A percentile compares a stretch with the other conserved stretches of the same genome.
Evolutionary conservation across 306 rosid genomes (phyloP).

Genomic region (Malus asiatica): DNA sequence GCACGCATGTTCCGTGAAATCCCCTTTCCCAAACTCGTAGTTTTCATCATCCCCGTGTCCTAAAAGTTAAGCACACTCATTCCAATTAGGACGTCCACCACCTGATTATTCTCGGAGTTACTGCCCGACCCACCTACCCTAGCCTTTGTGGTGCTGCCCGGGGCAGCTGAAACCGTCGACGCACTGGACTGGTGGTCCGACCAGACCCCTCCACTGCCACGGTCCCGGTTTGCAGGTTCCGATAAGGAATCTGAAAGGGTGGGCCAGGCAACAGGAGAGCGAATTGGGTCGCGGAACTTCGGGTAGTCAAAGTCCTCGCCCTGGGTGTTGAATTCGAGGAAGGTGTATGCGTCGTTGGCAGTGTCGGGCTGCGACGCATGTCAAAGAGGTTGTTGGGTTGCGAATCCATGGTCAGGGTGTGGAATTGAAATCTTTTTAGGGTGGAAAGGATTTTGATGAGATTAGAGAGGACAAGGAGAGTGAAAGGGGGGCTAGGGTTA

Average conservation of each 20-base stretch:
- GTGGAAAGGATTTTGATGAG: background rate
- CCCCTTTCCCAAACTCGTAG: conserved; percentile 75
- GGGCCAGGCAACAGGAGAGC: conserved; percentile 86
- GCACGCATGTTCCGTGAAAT: conserved; percentile 93
- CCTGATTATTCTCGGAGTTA: conserved; percentile 53
- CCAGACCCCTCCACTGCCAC: conserved; percentile 35
- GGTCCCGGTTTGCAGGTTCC: conserved; percentile 57
- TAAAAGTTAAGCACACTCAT: conserved; percentile 93
- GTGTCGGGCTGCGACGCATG: conserved; percentile 95
- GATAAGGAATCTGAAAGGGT: conserved; percentile 86
- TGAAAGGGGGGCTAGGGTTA: conserved; percentile 15
- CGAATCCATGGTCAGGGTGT: conserved; percentile 51
- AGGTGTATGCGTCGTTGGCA: conserved; percentile 87
- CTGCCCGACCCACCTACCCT: conserved; percentile 47
- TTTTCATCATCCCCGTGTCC: conserved; percentile 89
- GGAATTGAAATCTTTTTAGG: too few species aligned
- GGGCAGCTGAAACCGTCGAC: conserved; percentile 73
- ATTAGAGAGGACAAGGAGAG: background rate
- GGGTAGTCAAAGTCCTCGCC: conserved; percentile 98
- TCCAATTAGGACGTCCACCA: conserved; percentile 68
- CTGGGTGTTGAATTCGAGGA: conserved; percentile 94
- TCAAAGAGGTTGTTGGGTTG: conserved; percentile 79
- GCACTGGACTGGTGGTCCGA: conserved; percentile 82
- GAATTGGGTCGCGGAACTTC: conserved; percentile 86
- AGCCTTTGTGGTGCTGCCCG: conserved; percentile 62